Evolutionary conservation across 306 rosid species (phyloP).

Genomic region (Delonix regia): DNA sequence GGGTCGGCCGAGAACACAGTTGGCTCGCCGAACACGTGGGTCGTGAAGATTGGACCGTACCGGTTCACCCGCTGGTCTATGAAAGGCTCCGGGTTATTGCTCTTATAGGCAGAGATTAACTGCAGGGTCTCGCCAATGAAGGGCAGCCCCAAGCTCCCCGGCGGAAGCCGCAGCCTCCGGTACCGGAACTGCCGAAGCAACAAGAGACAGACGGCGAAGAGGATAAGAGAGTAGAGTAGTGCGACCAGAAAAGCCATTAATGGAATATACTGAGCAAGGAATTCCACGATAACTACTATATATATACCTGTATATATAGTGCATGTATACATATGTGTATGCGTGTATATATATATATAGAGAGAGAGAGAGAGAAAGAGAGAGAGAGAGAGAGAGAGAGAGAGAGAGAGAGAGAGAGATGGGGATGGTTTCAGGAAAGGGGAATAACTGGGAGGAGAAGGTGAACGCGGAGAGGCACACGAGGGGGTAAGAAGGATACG

Average conservation of each 20-base stretch:
- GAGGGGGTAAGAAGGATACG: no score
- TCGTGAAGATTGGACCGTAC: conserved; percentile 79
- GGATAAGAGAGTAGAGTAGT: conserved; percentile 15
- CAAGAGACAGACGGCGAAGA: conserved; percentile 31
- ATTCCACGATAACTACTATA: background rate
- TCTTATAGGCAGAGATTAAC: conserved; percentile 83
- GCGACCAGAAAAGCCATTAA: conserved; percentile 43
- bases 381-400: no score
- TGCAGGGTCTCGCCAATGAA: conserved; percentile 85
- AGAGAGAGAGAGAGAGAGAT: background rate
- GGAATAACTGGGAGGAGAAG: conserved; percentile 25
- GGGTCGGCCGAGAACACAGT: conserved; percentile 87
- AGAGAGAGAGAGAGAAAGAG: no score
- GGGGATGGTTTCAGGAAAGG: conserved; percentile 28
- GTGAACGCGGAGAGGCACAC: conserved; percentile 36
- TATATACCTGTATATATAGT: background rate
- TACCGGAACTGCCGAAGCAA: conserved; percentile 44
- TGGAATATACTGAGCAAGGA: conserved; percentile 20
- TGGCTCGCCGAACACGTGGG: conserved; percentile 89
- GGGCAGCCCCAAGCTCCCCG: conserved; percentile 79
- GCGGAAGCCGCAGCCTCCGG: conserved; percentile 62
- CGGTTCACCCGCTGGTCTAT: conserved; percentile 73
- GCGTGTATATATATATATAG: background rate
- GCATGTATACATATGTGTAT: background rate
- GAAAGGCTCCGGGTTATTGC: conserved; percentile 92